Base-by-base conservation (phyloP, 140 eudicot species). In the Senecio squalidus region DNA sequence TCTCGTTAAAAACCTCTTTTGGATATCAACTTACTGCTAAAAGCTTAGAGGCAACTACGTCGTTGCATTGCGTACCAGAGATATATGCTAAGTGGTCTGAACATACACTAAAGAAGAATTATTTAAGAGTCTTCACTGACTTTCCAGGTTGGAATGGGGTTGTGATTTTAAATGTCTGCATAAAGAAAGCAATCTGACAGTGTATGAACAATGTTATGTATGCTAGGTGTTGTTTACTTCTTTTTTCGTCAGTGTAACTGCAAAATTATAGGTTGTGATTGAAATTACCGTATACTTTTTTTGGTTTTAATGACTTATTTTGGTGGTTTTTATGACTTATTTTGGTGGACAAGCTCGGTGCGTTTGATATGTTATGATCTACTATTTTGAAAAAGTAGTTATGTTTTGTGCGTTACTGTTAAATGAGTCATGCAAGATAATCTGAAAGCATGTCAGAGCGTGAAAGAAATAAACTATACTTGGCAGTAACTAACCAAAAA, bases 101-200 rank as follows among this genome's bases (percentile, higher is more conserved):
- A 16, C 60, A 74, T 54, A 27, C 33, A 13, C 82, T 75, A 9
- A 28, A 8, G 17, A 74, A 45, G 59, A 72, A 59, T 41, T 79
- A 53, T 66, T 68, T 86, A 28, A 31, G 69, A 1, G 75, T 86
- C 70, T 94, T 96, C 4, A 29, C 53, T 6, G 74, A 78, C 66
- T 74, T 76, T 69, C 9, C 38, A n/a, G 60, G 29, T 54, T 14
- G 0, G 17, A 29, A 24, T 63, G 71, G 55, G 59, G 20, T 21
- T 69, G 36, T 71, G 24, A 14, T 28, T 43, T 30, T 86, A 62
- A 75, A 77, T 36, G 70, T 82, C 33, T 68, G 78, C 81, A 86
- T 86, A 55, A 72, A 38, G 74, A 74, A 76, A 55, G 55, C 58
- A 26, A 2, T 11, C 4, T 46, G 6, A 5, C 10, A n/a, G 36